Conservation (phyloP, 352 stramenopile species). For the Blastocystis sp. region DNA sequence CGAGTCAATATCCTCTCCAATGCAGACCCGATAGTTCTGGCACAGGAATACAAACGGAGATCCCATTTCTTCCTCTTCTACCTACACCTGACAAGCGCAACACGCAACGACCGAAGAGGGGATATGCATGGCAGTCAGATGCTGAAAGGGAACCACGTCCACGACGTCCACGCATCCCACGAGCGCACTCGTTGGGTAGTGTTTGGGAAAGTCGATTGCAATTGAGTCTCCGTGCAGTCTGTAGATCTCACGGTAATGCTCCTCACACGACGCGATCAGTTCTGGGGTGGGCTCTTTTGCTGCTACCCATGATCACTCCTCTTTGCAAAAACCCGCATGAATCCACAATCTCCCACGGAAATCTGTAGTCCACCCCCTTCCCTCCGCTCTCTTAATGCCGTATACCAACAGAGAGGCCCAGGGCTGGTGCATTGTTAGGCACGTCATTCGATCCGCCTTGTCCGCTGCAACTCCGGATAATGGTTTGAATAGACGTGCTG, state of each 20-base stretch:
- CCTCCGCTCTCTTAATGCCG: slow-evolving; percentile 44
- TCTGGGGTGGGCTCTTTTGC: slow-evolving; percentile 45
- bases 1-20: background rate
- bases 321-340: background rate
- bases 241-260: slow-evolving; percentile 45
- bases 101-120: slow-evolving; percentile 2
- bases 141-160: slow-evolving; percentile 21
- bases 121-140: background rate
- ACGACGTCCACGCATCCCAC: slow-evolving; percentile 51
- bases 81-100: background rate
- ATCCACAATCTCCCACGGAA: slow-evolving; percentile 57
- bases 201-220: slow-evolving; percentile 24
- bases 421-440: slow-evolving; percentile 56
- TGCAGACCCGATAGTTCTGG: slow-evolving; percentile 50
- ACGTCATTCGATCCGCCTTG: slow-evolving; percentile 54
- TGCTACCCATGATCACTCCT: background rate
- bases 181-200: slow-evolving; percentile 49
- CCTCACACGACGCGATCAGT: slow-evolving; percentile 39
- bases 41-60: slow-evolving; percentile 51
- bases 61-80: slow-evolving; percentile 33
- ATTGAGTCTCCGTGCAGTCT: slow-evolving; percentile 13
- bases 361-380: slow-evolving; percentile 47
- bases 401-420: slow-evolving; percentile 61
- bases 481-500: slow-evolving; percentile 24
- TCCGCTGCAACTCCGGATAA: slow-evolving; percentile 42